phyloP scores from a whole-genome alignment of 2,329 filamentous ascomycete species.

The Verticillium tricorpus region DNA sequence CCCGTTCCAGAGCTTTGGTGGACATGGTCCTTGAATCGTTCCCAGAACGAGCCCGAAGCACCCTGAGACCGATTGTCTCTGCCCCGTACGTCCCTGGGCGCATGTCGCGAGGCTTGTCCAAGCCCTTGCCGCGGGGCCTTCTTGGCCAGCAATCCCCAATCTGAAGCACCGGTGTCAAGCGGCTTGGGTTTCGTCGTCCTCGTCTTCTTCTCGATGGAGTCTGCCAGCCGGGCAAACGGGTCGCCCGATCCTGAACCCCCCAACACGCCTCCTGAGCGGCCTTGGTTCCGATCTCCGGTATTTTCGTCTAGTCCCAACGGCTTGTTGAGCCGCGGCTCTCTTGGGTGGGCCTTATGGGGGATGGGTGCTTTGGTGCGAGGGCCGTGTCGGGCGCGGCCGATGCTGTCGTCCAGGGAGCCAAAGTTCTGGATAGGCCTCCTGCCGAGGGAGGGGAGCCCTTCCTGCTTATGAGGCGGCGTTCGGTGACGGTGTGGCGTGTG shows the following conservation, averaged over 20 bases:
- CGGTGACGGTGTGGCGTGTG: neutral
- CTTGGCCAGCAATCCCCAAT: neutral
- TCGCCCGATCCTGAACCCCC: neutral
- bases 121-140: neutral
- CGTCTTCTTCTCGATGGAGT: neutral
- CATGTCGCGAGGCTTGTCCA: neutral
- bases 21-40: conserved; percentile 1
- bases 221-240: neutral
- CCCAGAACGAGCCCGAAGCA: neutral
- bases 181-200: neutral
- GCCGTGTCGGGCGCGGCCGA: neutral
- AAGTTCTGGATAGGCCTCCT: neutral
- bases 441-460: neutral
- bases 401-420: neutral
- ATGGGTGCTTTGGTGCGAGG: neutral
- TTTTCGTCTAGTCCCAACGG: neutral
- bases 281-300: neutral
- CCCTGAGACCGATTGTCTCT: neutral
- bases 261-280: neutral
- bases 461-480: neutral
- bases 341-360: neutral
- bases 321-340: neutral
- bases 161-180: neutral
- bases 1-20: neutral
- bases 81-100: neutral